Conservation (phyloP, 345 rosid species). For the Sonneratia alba region DNA sequence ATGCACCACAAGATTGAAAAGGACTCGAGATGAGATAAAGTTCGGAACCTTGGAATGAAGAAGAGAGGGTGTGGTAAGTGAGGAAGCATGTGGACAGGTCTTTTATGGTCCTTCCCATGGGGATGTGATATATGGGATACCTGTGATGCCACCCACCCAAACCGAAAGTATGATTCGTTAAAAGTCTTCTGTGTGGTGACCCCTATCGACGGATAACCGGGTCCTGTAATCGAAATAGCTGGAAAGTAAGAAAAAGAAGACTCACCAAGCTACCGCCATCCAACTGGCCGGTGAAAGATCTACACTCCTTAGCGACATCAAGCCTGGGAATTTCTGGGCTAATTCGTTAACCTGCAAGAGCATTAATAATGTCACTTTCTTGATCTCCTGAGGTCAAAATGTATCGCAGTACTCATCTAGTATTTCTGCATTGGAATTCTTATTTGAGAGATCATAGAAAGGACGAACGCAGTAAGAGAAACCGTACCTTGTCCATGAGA, state of each 20-base stretch:
- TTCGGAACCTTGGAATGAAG: slow-evolving; percentile 37
- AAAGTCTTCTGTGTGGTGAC: neutral
- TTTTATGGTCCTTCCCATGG: slow-evolving; percentile 48
- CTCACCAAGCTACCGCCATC: slow-evolving; percentile 50
- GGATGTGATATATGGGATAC: slow-evolving; percentile 51
- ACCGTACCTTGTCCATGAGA: slow-evolving; percentile 38
- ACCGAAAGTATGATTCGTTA: neutral
- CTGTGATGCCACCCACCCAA: slow-evolving; percentile 9
- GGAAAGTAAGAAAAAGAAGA: neutral
- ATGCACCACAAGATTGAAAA: neutral
- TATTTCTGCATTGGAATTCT: no score
- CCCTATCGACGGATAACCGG: neutral
- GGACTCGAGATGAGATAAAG: neutral
- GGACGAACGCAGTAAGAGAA: no score
- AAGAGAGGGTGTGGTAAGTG: slow-evolving; percentile 45
- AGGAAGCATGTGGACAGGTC: slow-evolving; percentile 47
- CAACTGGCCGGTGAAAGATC: slow-evolving; percentile 53
- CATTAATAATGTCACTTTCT: neutral
- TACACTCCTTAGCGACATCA: slow-evolving; percentile 40
- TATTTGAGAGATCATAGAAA: no score
- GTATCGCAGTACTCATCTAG: no score
- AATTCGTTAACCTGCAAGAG: slow-evolving; percentile 27
- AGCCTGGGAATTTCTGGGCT: slow-evolving; percentile 27
- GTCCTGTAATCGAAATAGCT: neutral
- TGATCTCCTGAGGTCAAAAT: neutral